Evolutionary conservation across 805 yeast genomes (phyloP), one percentile per base, ranked within the genome.

Genomic region (Ogataea allantospora): DNA sequence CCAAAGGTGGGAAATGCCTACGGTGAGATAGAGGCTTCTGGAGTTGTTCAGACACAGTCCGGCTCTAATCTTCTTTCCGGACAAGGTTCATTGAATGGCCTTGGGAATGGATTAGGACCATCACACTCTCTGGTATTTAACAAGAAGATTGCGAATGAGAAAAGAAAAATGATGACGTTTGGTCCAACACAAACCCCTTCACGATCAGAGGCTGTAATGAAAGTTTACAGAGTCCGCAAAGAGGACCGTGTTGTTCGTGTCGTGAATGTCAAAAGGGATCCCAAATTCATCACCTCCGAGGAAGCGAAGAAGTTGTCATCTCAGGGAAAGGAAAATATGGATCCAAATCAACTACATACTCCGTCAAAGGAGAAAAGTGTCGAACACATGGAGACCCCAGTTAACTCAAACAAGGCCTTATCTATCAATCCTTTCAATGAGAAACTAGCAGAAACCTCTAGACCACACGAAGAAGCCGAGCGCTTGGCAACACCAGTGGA

Each of bases 1-100:
- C 30, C 44, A 20, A 53, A 54, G 40, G 40, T 54, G 15, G 46
- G 56, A 25, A 60, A 60, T 30, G 72, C 67, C 33, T 73, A 67
- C 48, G 75, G 71, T 35, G 83, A 79, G 47, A 68, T 78, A 35
- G 73, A 73, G 25, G 86, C 85, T 3, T 75, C 83, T 2, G 86
- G 86, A 8, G 71, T 77, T 31, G 58, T 48, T 24, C 62, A 48
- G 35, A 52, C 52, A 12, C 52, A 70, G 63, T 48, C 74, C 60
- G 53, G 60, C 33, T 54, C 64, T 35, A 34, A 57, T 53, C 31
- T 43, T 9, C 30, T 40, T 24, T 45, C 47, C 10, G 53, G 48
- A 9, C 40, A 36, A 18, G 40, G 40, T 9, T 36, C 40, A 5
- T 30, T 40, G 16, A 25, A 36, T 7, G 45, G 40, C 6, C 33